Base-by-base conservation (phyloP, 768 basidiomycete genomes). In the Boletus insuetus region DNA sequence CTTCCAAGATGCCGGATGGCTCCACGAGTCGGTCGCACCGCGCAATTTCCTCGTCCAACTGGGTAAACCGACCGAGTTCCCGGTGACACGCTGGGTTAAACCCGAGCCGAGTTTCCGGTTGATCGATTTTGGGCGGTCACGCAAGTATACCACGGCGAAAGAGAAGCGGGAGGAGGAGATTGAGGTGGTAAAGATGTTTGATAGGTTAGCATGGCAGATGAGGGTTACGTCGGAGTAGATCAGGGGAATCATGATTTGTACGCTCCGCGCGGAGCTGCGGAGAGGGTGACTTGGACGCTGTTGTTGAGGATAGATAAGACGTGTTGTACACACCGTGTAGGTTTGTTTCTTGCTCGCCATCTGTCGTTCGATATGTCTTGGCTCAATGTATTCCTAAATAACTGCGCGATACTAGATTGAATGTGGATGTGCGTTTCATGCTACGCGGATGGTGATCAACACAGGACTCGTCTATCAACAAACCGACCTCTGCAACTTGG, bases 61-160 rank as follows among this genome's bases (percentile, higher is more conserved):
- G 0, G 79, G 79, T 3, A 76, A 75, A 22, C 69, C 78, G 41
- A 69, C 68, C 9, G 56, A 58, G n/a, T 65, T 54, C n/a, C 69
- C 60, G 34, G 8, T 58, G 31, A 17, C 53, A 8, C 47, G 66
- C n/a, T 0, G 32, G 5, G 0, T 0, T 1, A 20, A 51, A 12
- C 47, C 64, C 9, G 58, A 69, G 53, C 32, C n/a, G 29, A 72
- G 75, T 46, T 82, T 79, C 60, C 74, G 81, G 22, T 48, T 82
- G 56, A 80, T 82, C 50, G 81, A 82, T 60, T 80, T 81, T 38
- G 81, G 81, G 13, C 71, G 80, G 50, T 69, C 73, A 54, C 56
- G 19, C 24, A 51, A 24, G 53, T 56, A 37, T 22, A 12, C 8
- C 0, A 24, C 0, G 1, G 16, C 12, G 4, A 0, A 0, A 2